These are phyloP conservation scores for Globisporangium paddicum DNA, from an alignment of 352 stramenopile species.

Conservation along the genomic window DNA sequence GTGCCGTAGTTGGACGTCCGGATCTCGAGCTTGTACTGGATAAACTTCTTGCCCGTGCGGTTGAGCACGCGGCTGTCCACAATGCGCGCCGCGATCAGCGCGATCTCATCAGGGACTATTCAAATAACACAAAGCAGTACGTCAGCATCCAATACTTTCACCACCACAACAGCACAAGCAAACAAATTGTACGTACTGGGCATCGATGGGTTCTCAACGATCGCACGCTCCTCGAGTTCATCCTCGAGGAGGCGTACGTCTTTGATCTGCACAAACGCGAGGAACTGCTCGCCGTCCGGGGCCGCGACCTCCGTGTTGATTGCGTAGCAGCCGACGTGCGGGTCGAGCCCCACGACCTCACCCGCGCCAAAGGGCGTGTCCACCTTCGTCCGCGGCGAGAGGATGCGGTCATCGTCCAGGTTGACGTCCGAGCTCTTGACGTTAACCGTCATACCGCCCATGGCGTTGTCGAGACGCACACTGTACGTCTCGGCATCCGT, in stretches of 20 bases:
- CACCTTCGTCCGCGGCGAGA: constrained; percentile 80
- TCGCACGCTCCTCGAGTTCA: constrained; percentile 72
- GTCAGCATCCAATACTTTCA: constrained; percentile 14
- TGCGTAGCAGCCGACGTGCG: constrained; percentile 86
- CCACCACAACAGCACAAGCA: not conserved
- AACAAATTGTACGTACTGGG: constrained; percentile 49
- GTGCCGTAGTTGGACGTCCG: constrained; percentile 86
- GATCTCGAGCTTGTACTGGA: constrained; percentile 89
- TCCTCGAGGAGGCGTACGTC: constrained; percentile 64
- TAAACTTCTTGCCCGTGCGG: constrained; percentile 82
- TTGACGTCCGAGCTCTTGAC: constrained; percentile 69
- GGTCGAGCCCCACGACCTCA: constrained; percentile 79
- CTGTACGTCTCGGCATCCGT: constrained; percentile 73
- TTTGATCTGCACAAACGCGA: constrained; percentile 82
- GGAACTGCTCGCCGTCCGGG: constrained; percentile 69
- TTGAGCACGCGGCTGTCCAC: constrained; percentile 84
- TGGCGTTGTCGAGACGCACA: constrained; percentile 59
- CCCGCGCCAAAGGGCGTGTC: constrained; percentile 82
- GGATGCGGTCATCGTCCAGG: constrained; percentile 80
- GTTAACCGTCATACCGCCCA: constrained; percentile 64
- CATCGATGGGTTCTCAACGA: constrained; percentile 74
- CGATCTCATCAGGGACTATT: constrained; percentile 79
- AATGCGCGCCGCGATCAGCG: constrained; percentile 73
- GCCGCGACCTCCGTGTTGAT: constrained; percentile 81
- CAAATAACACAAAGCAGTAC: not conserved